A percentile compares a stretch with the other conserved stretches of the same genome.
Conservation (phyloP, 225 moss, liverwort and hornwort species). For the Physcomitrium patens region DNA sequence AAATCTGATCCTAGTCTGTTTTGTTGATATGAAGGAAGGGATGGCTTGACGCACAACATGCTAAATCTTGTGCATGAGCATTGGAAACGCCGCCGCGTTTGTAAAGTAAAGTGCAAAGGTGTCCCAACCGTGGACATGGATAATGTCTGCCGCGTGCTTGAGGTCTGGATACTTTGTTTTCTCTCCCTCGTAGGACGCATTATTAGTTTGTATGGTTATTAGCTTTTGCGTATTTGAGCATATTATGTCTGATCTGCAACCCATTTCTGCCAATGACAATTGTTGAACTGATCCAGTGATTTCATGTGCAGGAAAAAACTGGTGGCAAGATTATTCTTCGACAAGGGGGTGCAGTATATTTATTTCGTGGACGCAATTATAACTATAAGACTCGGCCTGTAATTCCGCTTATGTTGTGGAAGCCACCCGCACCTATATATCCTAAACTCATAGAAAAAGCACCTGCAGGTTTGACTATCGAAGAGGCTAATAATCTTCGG, state of each 20-base stretch:
- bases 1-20: constrained; percentile 12
- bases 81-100: constrained; percentile 92
- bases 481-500: constrained; percentile 67
- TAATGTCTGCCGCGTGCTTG: constrained; percentile 77
- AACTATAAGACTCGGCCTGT: constrained; percentile 78
- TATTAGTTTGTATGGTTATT: constrained; percentile 2
- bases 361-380: constrained; percentile 95
- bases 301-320: constrained; percentile 67
- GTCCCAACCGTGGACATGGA: constrained; percentile 99
- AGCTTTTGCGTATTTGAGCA: background rate
- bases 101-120: constrained; percentile 96
- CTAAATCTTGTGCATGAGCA: constrained; percentile 81
- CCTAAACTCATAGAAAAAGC: constrained; percentile 77
- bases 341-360: constrained; percentile 67
- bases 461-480: constrained; percentile 72
- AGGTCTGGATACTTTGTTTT: constrained; percentile 51
- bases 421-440: constrained; percentile 90
- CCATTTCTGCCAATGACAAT: constrained; percentile 10
- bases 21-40: constrained; percentile 67
- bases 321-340: constrained; percentile 86
- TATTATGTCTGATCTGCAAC: background rate
- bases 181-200: background rate
- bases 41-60: constrained; percentile 99
- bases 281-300: constrained; percentile 1
- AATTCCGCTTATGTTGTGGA: constrained; percentile 92